Base-by-base conservation (phyloP, 2,329 filamentous ascomycete genomes). In the Diaporthe helianthi region DNA sequence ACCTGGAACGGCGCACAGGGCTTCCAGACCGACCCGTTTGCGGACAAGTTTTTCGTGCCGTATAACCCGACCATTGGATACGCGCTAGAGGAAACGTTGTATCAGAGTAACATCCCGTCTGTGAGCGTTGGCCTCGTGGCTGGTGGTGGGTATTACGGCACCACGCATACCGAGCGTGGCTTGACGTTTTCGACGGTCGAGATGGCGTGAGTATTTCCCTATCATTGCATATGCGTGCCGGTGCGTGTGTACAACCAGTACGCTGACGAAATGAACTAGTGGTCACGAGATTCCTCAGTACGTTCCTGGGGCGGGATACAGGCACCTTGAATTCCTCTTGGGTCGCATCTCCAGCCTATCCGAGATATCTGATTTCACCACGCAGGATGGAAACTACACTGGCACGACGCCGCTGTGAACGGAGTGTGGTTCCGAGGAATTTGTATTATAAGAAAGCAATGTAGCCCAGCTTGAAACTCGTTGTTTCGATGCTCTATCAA, bases 1-100 rank as follows among this genome's bases (percentile, higher is more conserved):
- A 92, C 89, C 0, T 92, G 88, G 87, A 85, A 86, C 65, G 90
- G 89, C 4, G 76, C 80, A 0, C 89, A 90, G 72, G 90, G 90
- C 0, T 92, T 93, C 80, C 84, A 86, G 60, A 75, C 77, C 0
- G 78, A 79, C 0, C 89, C 88, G 0, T 70, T 67, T 46, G 29
- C 29, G 15, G 66, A 69, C 31, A 55, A 65, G 38, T 64, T 71
- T 51, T 69, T 69, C 17, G 69, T 69, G 49, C 69, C 69, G 4
- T 71, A 71, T 53, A 65, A 65, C 51, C 66, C 63, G 29, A 68
- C 63, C 2, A 68, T 68, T 15, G 66, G 52, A n/a, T 6, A 44
- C 2, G 65, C 65, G 8, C 47, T 69, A 9, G 61, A 26, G 2
- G 67, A 65, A 36, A 60, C 65, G 0, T 24, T 65, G 1, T 54